These are phyloP conservation scores for Herpetomonas muscarum DNA, from an alignment of 208 protist species.

Conservation along the genomic window DNA sequence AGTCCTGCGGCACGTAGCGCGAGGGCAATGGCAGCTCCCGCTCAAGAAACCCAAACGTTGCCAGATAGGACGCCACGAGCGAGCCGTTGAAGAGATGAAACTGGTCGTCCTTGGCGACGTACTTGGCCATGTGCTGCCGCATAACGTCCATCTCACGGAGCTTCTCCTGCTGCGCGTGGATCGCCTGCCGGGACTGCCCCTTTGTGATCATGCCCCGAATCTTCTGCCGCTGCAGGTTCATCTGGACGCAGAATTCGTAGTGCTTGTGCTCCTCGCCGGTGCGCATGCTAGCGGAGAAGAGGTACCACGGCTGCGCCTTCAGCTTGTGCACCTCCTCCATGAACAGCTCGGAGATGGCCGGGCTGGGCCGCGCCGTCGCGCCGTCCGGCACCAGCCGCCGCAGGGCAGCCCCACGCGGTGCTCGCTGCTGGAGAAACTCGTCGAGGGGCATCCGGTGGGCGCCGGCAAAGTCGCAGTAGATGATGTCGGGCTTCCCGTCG, in stretches of 20 bases:
- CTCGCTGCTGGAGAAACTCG: constrained; percentile 48
- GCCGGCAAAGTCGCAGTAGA: constrained; percentile 67
- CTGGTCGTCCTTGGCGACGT: constrained; percentile 19
- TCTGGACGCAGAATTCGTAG: constrained; percentile 67
- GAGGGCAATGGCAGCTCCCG: constrained; percentile 58
- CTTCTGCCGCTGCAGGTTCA: constrained; percentile 60
- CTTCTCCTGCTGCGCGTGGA: constrained; percentile 44
- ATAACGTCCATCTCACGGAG: constrained; percentile 75
- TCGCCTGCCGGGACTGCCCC: constrained; percentile 39
- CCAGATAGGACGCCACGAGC: constrained; percentile 75
- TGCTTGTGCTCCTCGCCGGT: constrained; percentile 61
- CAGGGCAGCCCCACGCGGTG: constrained; percentile 68
- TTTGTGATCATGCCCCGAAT: constrained; percentile 50
- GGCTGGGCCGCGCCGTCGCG: constrained; percentile 15
- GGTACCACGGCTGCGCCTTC: constrained; percentile 67
- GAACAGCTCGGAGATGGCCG: constrained; percentile 51
- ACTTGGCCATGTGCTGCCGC: constrained; percentile 49
- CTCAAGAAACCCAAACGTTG: constrained; percentile 69
- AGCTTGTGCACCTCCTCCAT: constrained; percentile 54
- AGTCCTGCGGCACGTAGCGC: constrained; percentile 85
- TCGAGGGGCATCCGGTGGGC: constrained; percentile 57
- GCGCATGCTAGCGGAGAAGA: constrained; percentile 74
- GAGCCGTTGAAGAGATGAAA: constrained; percentile 84
- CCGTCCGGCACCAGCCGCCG: constrained; percentile 45
- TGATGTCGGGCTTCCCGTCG: constrained; percentile 55